Base-by-base conservation (phyloP, 352 stramenopile species). In the Thraustochytrium sp. region DNA sequence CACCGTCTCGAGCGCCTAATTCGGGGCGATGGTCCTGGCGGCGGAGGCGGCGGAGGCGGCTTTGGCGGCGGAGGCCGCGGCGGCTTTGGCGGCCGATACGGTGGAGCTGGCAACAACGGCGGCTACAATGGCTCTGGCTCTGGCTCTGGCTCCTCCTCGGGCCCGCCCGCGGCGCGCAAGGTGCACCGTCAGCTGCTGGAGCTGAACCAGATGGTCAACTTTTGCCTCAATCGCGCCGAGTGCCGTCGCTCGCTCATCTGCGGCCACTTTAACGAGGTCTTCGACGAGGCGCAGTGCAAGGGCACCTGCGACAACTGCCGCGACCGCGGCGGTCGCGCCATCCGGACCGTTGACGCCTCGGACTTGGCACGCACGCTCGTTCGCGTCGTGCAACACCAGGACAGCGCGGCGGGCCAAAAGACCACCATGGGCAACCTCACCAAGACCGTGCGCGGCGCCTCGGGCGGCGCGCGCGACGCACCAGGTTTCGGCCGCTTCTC, bases 231-330 rank as follows among this genome's bases (percentile, higher is more conserved):
- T 36, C 21, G 65, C 11, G 48, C 42, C 26, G 62, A 84, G 56
- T 84, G 76, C 62, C 40, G 76, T 5, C 44, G 76, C 5, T 40
- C 36, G 16, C 62, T 82, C 44, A 83, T 84, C 46, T 65, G 40
- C 40, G 61, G 40, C 13, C 49, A 84, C 40, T 84, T 84, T 8
- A 63, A 63, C 31, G 62, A 84, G 38, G 40, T 26, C 29, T 83
- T 83, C n/a, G 86, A 82, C 8, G 38, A 23, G 8, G 26, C 29
- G 16, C 53, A 73, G 8, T 97, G 93, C 88, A 88, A 88, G 26
- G 85, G 88, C 34, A 95, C 92, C 38, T 97, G 93, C 86, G 93
- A 97, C 86, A 97, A 97, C 86, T 97, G 93, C 85, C 18, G 16
- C n/a, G 21, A 62, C 26, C 51, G 63, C 5, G 16, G 49, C 18